Conservation (phyloP, 1,284 basidiomycete species). For the Cystobasidium slooffiae region DNA sequence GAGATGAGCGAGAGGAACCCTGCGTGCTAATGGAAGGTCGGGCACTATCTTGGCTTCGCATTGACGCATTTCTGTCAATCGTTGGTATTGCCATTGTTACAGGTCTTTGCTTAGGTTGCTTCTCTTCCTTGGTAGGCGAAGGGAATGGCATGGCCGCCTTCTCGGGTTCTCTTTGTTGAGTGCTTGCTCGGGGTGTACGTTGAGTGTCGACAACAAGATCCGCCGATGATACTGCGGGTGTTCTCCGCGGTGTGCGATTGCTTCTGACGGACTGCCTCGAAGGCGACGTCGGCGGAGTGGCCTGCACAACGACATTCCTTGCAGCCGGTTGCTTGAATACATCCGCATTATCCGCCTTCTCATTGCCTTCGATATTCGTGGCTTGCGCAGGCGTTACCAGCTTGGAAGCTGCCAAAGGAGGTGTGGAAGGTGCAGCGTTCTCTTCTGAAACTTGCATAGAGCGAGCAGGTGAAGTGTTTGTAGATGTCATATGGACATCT, state of each 20-base stretch:
- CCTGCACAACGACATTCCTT: constrained; percentile 6
- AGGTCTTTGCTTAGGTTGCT: constrained; percentile 11
- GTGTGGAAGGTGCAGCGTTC: constrained; percentile 15
- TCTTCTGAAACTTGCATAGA: constrained; percentile 21
- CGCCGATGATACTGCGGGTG: not conserved
- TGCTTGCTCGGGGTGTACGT: constrained; percentile 23
- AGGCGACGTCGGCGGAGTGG: constrained; percentile 25
- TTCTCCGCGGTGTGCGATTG: constrained; percentile 10
- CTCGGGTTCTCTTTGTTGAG: constrained; percentile 2
- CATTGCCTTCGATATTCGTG: not conserved
- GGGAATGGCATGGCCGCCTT: constrained; percentile 20
- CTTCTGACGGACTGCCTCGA: not conserved
- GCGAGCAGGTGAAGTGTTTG: constrained; percentile 25
- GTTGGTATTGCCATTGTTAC: constrained; percentile 23
- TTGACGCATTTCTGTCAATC: constrained; percentile 36
- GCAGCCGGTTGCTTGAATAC: constrained; percentile 2
- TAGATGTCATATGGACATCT: constrained; percentile 33
- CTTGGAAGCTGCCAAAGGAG: constrained; percentile 18
- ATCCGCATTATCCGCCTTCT: not conserved
- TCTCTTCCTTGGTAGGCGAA: constrained; percentile 23
- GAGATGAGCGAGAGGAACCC: constrained; percentile 47
- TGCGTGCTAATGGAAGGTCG: constrained; percentile 51
- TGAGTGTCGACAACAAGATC: constrained; percentile 6
- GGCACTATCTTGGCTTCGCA: constrained; percentile 47
- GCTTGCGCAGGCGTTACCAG: not conserved